Conservation (phyloP, 306 rosid genomes). For the Sicyos baderoa region DNA sequence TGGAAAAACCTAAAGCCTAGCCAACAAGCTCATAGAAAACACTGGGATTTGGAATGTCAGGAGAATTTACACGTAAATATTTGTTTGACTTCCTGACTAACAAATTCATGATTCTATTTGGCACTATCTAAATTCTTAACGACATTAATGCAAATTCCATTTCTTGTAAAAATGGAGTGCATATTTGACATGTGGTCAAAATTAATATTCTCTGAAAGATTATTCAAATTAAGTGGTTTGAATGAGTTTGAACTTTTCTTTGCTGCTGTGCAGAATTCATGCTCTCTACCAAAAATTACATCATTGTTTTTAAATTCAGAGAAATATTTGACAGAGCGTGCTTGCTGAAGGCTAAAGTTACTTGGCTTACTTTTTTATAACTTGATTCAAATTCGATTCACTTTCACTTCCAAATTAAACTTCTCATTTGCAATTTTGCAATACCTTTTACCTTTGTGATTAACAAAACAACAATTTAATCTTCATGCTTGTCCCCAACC, state of each 20-base stretch:
- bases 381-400: slow-evolving; percentile 2
- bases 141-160: background rate
- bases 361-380: background rate
- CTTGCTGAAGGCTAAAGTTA: background rate
- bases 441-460: background rate
- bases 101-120: background rate
- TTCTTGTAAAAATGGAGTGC: background rate
- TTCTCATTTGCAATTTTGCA: background rate
- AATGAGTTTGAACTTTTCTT: background rate
- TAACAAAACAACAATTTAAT: background rate
- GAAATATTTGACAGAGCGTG: background rate
- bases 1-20: background rate
- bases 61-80: background rate
- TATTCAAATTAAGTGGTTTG: background rate
- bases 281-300: background rate
- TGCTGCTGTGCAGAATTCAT: background rate
- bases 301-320: background rate
- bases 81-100: background rate
- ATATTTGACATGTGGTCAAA: background rate
- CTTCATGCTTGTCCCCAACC: background rate
- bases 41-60: background rate
- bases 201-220: background rate
- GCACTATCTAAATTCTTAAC: background rate
- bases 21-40: background rate
- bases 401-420: background rate